These are phyloP conservation scores for Aspergillus melleus DNA, from an alignment of 2,329 filamentous ascomycete species.

Conservation along the genomic window DNA sequence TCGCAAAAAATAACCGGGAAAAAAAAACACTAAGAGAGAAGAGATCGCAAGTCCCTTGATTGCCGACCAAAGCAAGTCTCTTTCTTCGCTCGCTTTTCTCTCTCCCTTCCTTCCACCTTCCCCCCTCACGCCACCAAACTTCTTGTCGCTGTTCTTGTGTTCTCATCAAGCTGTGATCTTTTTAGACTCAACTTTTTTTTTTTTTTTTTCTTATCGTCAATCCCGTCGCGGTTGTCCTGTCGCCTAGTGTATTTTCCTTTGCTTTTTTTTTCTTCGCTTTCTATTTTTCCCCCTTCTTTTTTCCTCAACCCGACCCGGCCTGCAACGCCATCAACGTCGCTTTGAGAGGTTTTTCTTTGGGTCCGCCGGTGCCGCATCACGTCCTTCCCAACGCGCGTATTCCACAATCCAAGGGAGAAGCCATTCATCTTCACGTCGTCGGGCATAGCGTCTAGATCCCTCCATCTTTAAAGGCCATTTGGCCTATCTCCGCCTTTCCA, in stretches of 20 bases:
- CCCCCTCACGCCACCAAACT: slow-evolving; percentile 10
- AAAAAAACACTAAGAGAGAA: slow-evolving; percentile 2
- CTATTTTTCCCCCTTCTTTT: not conserved
- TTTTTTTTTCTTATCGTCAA: not conserved
- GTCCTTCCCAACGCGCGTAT: slow-evolving; percentile 18
- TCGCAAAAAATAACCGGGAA: not conserved
- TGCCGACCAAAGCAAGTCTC: slow-evolving; percentile 11
- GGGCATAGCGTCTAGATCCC: slow-evolving; percentile 29
- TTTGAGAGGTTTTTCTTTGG: not conserved
- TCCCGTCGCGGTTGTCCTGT: not conserved
- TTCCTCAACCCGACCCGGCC: not conserved
- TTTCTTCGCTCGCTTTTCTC: slow-evolving; percentile 6
- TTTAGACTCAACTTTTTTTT: not conserved
- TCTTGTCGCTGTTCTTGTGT: not conserved
- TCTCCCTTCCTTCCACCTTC: slow-evolving; percentile 9
- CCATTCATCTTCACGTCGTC: slow-evolving; percentile 20
- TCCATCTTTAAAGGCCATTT: slow-evolving; percentile 27
- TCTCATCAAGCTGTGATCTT: not conserved
- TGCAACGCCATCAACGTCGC: not conserved
- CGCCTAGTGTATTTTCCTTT: not conserved
- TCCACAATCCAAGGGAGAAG: slow-evolving; percentile 13
- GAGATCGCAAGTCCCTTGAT: slow-evolving; percentile 19
- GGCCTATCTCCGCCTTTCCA: slow-evolving; percentile 26
- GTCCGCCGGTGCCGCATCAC: slow-evolving; percentile 5
- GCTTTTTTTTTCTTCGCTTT: not conserved